Evolutionary conservation across 805 yeast species (phyloP), one percentile per base, ranked within the genome.

Genomic region (Kuraishia ogatae): DNA sequence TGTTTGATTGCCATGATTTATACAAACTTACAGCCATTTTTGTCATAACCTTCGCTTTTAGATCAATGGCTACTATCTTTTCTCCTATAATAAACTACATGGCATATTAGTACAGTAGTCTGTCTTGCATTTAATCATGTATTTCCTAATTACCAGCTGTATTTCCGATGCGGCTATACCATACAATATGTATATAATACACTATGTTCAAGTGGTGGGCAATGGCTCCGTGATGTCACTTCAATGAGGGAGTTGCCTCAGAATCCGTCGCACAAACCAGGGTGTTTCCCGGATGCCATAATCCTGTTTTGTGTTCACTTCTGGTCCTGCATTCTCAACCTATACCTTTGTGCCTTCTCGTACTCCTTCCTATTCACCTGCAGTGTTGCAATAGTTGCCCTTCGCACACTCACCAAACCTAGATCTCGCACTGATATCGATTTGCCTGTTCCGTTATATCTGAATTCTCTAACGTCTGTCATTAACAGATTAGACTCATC

Each of bases 351-450:
- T 21, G 57, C 56, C 48, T 56, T 57, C 5, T 55, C 46, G 55
- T 60, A 64, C 35, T 67, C 70, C 10, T 47, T 51, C 58, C 57
- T 53, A 7, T 64, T 59, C 13, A 73, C 59, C 24, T 59, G 63
- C 1, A 71, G 63, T 21, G 64, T 62, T 2, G 56, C 52, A 2
- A 80, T 74, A 2, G 80, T 67, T 1, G 60, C 58, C 53, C 70
- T 66, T 0, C 83, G 84, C 2, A 81, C 73, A 59, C 84, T 79
- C n/a, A 81, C 82, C 10, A 81, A 63, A 0, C 85, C 85, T 48
- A 80, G 60, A 50, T 72, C 72, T 58, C 85, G 68, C 26, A 57
- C 53, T 17, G 58, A 58, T 10, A 50, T 49, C 26, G 24, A 10
- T 10, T 50, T 23, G 15, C 58, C 61, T 17, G 57, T 57, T 1